Evolutionary conservation across 371 early-diverging fungal species (phyloP).

Genomic region (Saksenaea vasiformis): DNA sequence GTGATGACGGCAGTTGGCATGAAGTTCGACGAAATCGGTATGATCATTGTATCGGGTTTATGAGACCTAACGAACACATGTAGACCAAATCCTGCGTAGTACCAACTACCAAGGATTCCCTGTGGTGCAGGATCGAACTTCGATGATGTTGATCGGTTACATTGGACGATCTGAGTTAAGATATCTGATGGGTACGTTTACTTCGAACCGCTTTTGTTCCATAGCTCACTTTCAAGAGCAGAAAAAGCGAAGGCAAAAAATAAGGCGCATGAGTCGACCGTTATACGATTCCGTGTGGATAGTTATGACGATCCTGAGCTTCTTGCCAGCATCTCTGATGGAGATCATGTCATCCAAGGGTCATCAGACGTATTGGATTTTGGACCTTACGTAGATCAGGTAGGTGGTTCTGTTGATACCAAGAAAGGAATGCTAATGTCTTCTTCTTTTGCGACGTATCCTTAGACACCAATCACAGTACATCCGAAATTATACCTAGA

Average conservation of each 20-base stretch:
- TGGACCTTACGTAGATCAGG: slow-evolving; percentile 75
- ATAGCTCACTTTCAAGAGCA: slow-evolving; percentile 4
- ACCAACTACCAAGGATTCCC: slow-evolving; percentile 82
- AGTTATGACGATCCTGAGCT: slow-evolving; percentile 34
- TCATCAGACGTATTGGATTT: slow-evolving; percentile 66
- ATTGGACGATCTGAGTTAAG: slow-evolving; percentile 76
- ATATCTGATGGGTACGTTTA: slow-evolving; percentile 60
- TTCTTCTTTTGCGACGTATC: not conserved
- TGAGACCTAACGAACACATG: not conserved
- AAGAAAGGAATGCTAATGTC: not conserved
- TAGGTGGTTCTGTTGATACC: slow-evolving; percentile 10
- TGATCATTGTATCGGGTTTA: not conserved
- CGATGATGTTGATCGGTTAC: slow-evolving; percentile 80
- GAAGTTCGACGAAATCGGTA: slow-evolving; percentile 44
- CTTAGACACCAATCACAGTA: slow-evolving; percentile 82
- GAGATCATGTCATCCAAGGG: slow-evolving; percentile 27
- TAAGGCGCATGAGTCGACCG: slow-evolving; percentile 51
- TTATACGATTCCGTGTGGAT: slow-evolving; percentile 60
- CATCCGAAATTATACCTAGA: slow-evolving; percentile 82
- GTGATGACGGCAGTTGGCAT: slow-evolving; percentile 60
- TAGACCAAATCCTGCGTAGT: slow-evolving; percentile 53
- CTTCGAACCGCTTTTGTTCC: not conserved
- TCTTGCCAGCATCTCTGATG: slow-evolving; percentile 23
- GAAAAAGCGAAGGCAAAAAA: slow-evolving; percentile 55
- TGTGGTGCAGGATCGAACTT: slow-evolving; percentile 69